Evolutionary conservation across 2,329 filamentous ascomycete species (phyloP).

Genomic region (Beauveria brongniartii): DNA sequence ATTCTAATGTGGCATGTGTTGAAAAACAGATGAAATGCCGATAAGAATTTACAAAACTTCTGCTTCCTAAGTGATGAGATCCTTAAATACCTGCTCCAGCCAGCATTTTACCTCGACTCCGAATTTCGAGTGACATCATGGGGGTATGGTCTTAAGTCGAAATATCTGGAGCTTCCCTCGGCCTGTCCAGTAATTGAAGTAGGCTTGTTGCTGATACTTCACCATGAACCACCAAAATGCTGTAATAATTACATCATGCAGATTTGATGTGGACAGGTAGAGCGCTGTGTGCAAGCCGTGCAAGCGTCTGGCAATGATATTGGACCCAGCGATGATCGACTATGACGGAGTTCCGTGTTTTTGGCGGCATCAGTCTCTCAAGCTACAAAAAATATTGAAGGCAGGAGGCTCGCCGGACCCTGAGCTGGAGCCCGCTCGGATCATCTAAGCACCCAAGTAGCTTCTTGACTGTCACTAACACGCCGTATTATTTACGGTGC

Average conservation of each 20-base stretch:
- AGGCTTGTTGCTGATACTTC: not conserved
- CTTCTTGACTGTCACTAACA: not conserved
- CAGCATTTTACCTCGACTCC: too few species aligned
- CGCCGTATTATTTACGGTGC: not conserved
- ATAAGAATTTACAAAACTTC: too few species aligned
- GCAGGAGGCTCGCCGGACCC: too few species aligned
- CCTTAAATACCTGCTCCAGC: not conserved
- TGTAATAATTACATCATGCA: slow-evolving; percentile 9
- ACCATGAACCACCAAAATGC: not conserved
- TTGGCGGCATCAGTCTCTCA: not conserved
- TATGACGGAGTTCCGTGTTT: not conserved
- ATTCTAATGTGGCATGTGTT: not conserved
- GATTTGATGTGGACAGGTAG: not conserved
- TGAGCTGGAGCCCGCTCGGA: not conserved
- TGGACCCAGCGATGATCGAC: not conserved
- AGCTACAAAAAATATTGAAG: too few species aligned
- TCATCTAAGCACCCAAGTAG: not conserved
- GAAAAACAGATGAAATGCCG: not conserved
- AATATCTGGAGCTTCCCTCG: not conserved
- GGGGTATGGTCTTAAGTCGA: not conserved
- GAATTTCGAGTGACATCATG: slow-evolving; percentile 1
- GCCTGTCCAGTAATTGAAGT: not conserved
- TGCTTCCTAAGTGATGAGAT: not conserved
- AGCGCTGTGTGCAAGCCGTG: not conserved
- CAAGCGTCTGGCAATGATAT: not conserved